phyloP scores from a whole-genome alignment of 2,329 filamentous ascomycete species.

The Zasmidium angulare region DNA sequence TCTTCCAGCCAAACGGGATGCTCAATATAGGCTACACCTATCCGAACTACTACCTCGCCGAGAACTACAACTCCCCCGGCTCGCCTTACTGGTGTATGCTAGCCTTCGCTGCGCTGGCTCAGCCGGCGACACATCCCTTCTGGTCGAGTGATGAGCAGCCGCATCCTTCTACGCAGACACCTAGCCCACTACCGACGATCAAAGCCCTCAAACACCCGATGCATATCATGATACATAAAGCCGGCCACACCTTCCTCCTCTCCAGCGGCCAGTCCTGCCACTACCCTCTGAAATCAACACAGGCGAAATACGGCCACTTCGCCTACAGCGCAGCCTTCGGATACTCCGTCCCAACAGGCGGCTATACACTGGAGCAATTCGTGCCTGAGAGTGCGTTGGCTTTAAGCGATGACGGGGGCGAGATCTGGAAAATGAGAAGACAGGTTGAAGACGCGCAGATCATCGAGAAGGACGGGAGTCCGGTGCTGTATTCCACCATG shows the following conservation, averaged over 20 bases:
- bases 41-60: slow-evolving; percentile 77
- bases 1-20: slow-evolving; percentile 73
- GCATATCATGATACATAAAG: slow-evolving; percentile 67
- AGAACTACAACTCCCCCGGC: slow-evolving; percentile 80
- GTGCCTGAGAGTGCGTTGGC: slow-evolving; percentile 74
- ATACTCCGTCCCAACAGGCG: slow-evolving; percentile 74
- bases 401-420: slow-evolving; percentile 73
- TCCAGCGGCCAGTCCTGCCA: slow-evolving; percentile 78
- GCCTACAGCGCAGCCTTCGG: slow-evolving; percentile 75
- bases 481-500: slow-evolving; percentile 69
- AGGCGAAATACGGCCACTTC: slow-evolving; percentile 79
- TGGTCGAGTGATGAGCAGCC: slow-evolving; percentile 69
- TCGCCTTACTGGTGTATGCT: slow-evolving; percentile 76
- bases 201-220: slow-evolving; percentile 66
- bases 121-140: slow-evolving; percentile 70
- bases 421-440: slow-evolving; percentile 76
- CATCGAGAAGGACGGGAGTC: slow-evolving; percentile 53
- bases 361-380: slow-evolving; percentile 74
- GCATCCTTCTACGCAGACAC: slow-evolving; percentile 48
- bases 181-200: slow-evolving; percentile 54
- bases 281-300: slow-evolving; percentile 77
- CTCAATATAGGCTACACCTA: slow-evolving; percentile 76
- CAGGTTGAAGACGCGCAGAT: slow-evolving; percentile 65
- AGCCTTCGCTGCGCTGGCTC: slow-evolving; percentile 71
- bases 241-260: slow-evolving; percentile 74